phyloP scores from a whole-genome alignment of 2,329 filamentous ascomycete genomes.

The Ceratocystis alfenasii region DNA sequence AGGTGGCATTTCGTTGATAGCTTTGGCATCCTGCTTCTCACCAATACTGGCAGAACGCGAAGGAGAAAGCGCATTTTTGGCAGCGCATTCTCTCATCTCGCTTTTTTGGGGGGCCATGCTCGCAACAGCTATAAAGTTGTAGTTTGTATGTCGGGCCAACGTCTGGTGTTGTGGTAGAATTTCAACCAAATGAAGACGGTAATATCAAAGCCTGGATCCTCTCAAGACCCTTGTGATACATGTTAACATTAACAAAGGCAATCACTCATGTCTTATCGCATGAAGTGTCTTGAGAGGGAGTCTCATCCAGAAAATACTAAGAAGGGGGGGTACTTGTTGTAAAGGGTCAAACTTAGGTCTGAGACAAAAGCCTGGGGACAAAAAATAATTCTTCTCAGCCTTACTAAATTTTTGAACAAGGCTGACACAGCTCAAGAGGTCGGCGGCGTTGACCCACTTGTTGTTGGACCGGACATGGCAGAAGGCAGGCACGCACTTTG shows the following conservation, averaged over 20 bases:
- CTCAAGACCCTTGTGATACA: background rate
- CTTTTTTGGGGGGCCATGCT: background rate
- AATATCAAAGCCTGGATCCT: background rate
- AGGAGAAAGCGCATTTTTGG: background rate
- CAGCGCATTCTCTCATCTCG: background rate
- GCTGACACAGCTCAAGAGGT: slow-evolving; percentile 1
- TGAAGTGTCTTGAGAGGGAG: background rate
- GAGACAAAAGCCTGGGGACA: background rate
- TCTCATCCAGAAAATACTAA: background rate
- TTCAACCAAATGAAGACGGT: slow-evolving; percentile 4
- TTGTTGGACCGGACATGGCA: background rate
- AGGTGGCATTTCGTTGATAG: background rate
- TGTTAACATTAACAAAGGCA: background rate
- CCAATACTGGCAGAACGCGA: background rate
- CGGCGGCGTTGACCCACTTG: background rate
- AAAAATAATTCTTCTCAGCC: slow-evolving; percentile 4
- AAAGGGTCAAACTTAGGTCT: background rate
- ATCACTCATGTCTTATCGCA: background rate
- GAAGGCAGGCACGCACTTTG: background rate
- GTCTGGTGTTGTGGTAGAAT: background rate
- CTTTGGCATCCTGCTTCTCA: background rate
- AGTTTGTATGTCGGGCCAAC: background rate
- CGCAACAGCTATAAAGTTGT: background rate
- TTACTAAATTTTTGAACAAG: slow-evolving; percentile 5
- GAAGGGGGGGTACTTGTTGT: background rate